phyloP scores from a whole-genome alignment of 2,329 filamentous ascomycete genomes.

The Diaporthe amygdali region DNA sequence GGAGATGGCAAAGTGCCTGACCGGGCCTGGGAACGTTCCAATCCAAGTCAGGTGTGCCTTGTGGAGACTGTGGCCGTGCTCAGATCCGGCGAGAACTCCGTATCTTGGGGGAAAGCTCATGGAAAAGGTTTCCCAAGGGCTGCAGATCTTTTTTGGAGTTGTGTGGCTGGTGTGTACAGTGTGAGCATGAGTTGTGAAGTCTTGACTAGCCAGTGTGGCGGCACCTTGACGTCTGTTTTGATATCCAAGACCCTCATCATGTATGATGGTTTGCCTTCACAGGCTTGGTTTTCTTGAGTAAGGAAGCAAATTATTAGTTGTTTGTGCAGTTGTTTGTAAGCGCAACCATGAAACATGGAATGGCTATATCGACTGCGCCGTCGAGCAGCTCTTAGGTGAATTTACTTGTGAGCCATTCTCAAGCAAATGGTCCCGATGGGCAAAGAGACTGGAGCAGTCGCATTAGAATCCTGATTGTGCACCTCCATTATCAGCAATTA shows the following conservation, averaged over 20 bases:
- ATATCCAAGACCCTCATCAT: not conserved
- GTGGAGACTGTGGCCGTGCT: not conserved
- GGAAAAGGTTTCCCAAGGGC: not conserved
- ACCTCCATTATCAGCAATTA: too few species aligned
- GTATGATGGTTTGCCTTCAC: not conserved
- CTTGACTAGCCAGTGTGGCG: not conserved
- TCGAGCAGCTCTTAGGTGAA: too few species aligned
- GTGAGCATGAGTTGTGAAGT: not conserved
- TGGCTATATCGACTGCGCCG: too few species aligned
- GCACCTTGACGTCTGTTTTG: not conserved
- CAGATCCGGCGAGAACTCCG: not conserved
- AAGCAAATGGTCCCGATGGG: too few species aligned
- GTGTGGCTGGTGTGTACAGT: not conserved
- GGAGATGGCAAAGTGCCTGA: not conserved
- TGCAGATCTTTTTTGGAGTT: not conserved
- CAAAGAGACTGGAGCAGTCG: too few species aligned
- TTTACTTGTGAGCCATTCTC: too few species aligned
- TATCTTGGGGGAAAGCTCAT: not conserved
- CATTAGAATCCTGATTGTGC: too few species aligned
- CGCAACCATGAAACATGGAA: too few species aligned
- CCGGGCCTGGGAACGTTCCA: not conserved
- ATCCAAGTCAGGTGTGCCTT: not conserved
- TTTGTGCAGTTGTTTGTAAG: too few species aligned
- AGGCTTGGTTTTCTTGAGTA: not conserved
- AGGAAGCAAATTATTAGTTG: slow-evolving; percentile 39